Percentiles rank a stretch among this genome's conserved stretches.
Evolutionary conservation across 345 rosid species (phyloP).

Genomic region (Ceriops decandra): DNA sequence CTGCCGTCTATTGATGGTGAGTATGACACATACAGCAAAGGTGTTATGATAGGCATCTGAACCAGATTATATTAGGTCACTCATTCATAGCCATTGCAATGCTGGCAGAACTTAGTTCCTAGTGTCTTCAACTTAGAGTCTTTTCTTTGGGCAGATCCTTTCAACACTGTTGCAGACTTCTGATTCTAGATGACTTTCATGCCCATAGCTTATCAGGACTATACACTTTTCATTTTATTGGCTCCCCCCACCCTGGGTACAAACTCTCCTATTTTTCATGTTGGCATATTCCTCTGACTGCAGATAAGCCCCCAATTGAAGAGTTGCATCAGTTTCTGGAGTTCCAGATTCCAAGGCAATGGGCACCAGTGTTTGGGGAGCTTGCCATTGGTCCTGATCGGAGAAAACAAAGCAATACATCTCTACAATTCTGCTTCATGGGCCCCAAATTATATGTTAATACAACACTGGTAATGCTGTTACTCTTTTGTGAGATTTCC

Average conservation of each 20-base stretch:
- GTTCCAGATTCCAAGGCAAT: constrained; percentile 94
- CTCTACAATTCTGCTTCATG: constrained; percentile 83
- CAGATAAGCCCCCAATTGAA: constrained; percentile 88
- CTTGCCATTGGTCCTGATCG: constrained; percentile 94
- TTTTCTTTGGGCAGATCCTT: too few species aligned
- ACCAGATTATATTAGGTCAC: too few species aligned
- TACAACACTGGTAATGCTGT: constrained; percentile 57
- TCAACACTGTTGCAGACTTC: too few species aligned
- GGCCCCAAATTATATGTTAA: constrained; percentile 94
- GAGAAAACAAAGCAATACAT: constrained; percentile 60
- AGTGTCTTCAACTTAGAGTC: too few species aligned
- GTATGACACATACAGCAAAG: too few species aligned
- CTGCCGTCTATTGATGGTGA: too few species aligned
- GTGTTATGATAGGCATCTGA: too few species aligned
- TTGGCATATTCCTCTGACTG: not conserved
- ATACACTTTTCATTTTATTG: not conserved
- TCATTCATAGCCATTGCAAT: too few species aligned
- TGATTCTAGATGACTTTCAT: too few species aligned
- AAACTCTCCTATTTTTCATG: not conserved
- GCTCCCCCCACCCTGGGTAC: not conserved
- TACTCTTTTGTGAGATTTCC: constrained; percentile 2
- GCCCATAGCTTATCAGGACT: too few species aligned
- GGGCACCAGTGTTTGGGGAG: constrained; percentile 99
- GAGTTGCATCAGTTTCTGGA: constrained; percentile 95
- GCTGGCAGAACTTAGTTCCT: too few species aligned